Percentiles rank a stretch among this genome's conserved stretches.
These are phyloP conservation scores for Sphaerosporella brunnea DNA, from an alignment of 495 filamentous ascomycete species.

Conservation along the genomic window DNA sequence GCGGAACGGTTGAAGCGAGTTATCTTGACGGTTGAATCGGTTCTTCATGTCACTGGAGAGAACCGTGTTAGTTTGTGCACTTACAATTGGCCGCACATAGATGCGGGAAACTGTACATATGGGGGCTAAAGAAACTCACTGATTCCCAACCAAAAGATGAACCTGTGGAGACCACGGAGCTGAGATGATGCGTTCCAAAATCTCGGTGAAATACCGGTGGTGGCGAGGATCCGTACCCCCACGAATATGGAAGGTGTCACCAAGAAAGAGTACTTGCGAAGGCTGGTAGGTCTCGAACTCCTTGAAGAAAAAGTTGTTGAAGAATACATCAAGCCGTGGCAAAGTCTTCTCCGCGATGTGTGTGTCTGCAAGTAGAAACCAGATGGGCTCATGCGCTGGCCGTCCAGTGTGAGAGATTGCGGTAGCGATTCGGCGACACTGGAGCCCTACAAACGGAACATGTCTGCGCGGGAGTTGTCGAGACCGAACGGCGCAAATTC, in stretches of 20 bases:
- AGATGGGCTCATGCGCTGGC: slow-evolving; percentile 1
- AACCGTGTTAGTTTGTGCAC: too few species aligned
- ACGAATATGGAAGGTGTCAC: slow-evolving; percentile 3
- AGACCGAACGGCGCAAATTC: too few species aligned
- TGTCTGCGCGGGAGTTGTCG: too few species aligned
- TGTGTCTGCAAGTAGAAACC: slow-evolving; percentile 6
- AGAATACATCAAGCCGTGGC: slow-evolving; percentile 1
- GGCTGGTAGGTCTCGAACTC: neutral
- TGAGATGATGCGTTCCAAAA: neutral
- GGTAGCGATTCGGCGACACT: too few species aligned
- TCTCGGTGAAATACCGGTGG: slow-evolving; percentile 4
- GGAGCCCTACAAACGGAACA: too few species aligned
- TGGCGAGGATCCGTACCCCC: slow-evolving; percentile 2
- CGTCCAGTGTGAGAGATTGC: too few species aligned
- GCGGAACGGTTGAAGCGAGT: slow-evolving; percentile 4
- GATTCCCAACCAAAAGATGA: slow-evolving; percentile 7
- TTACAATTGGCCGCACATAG: too few species aligned
- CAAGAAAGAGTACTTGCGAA: slow-evolving; percentile 2
- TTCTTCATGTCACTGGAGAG: slow-evolving; percentile 5
- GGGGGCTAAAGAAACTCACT: slow-evolving; percentile 1
- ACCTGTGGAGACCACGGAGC: slow-evolving; percentile 3
- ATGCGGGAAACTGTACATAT: neutral
- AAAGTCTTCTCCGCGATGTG: neutral
- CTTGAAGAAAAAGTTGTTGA: slow-evolving; percentile 1
- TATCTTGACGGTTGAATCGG: slow-evolving; percentile 3